Evolutionary conservation across 768 basidiomycete genomes (phyloP), one percentile per base, ranked within the genome.

Genomic region (Kwoniella newhampshirensis): DNA sequence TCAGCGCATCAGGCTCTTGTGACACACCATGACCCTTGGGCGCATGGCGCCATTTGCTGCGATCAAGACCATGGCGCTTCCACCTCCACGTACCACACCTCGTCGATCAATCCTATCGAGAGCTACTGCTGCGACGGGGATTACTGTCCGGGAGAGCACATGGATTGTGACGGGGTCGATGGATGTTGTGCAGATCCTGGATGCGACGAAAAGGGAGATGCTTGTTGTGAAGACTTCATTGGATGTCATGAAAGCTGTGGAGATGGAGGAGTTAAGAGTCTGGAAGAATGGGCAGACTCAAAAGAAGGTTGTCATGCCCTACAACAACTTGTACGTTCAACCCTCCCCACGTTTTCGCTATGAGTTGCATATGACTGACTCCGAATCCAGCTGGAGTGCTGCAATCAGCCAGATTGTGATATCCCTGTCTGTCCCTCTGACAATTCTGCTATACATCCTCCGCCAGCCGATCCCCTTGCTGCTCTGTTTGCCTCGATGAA

Each of bases 291-390:
- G 70, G 66, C 68, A n/a, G 66, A 66, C 36, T 50, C 63, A 13
- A 66, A 67, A 60, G 70, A 72, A 52, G 70, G 70, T 2, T 69
- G 65, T 50, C 53, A 67, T 53, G 66, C 68, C 25, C 65, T 72
- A 21, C 65, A 72, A 50, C 67, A 72, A 60, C 66, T 67, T 26
- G 70, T 67, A 41, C 54, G 70, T 65, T 8, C 9, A 13, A 44
- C 17, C 8, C 21, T 23, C 15, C 26, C 28, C 13, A 25, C 26
- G 36, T 21, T 39, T 32, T 6, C 28, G 25, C 18, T 4, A 3
- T 23, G 6, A 30, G 17, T 6, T 35, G 21, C 37, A 21, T 36
- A 44, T 47, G 26, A 56, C 36, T 39, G 27, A 15, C 23, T 44
- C 18, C 41, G 25, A 12, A 3, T 2, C 13, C 48, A 68, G 67